Conservation (phyloP, 2,329 filamentous ascomycete genomes). For the Aspergillus pseudonomiae region DNA sequence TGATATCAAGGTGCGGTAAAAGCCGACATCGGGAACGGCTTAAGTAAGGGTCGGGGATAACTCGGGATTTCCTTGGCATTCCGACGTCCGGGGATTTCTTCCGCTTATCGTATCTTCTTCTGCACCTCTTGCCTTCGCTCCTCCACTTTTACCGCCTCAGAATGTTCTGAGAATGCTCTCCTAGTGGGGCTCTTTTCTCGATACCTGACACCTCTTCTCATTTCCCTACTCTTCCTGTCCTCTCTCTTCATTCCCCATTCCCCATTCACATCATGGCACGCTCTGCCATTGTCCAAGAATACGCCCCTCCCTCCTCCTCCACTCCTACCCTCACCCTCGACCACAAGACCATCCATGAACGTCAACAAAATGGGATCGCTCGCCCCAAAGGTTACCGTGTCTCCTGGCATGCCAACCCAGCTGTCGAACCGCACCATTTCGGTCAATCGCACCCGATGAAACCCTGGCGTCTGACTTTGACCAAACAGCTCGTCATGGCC, state of each 20-base stretch:
- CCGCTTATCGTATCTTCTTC: background rate
- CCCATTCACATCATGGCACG: conserved; percentile 39
- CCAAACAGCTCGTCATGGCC: conserved; percentile 89
- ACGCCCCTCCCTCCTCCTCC: conserved; percentile 44
- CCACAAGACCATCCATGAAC: conserved; percentile 56
- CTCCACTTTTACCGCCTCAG: background rate
- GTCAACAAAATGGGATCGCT: conserved; percentile 69
- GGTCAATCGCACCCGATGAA: conserved; percentile 98
- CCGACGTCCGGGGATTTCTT: background rate
- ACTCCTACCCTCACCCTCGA: conserved; percentile 52
- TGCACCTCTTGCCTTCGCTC: background rate
- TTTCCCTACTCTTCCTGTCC: background rate
- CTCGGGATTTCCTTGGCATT: conserved; percentile 4
- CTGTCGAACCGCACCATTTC: conserved; percentile 96
- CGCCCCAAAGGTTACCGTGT: conserved; percentile 85
- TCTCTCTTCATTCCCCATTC: background rate
- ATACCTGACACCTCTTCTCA: background rate
- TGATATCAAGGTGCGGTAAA: background rate
- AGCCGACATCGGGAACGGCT: conserved; percentile 12
- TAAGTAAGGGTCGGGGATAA: conserved; percentile 11
- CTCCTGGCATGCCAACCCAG: conserved; percentile 92
- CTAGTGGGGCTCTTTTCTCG: conserved; percentile 6
- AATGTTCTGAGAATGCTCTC: conserved; percentile 1
- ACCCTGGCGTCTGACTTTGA: conserved; percentile 92
- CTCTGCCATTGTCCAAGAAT: conserved; percentile 54